Percentiles rank a stretch among this genome's conserved stretches.
phyloP scores from a whole-genome alignment of 202 grass and related monocot species.

The Hordeum pubiflorum region DNA sequence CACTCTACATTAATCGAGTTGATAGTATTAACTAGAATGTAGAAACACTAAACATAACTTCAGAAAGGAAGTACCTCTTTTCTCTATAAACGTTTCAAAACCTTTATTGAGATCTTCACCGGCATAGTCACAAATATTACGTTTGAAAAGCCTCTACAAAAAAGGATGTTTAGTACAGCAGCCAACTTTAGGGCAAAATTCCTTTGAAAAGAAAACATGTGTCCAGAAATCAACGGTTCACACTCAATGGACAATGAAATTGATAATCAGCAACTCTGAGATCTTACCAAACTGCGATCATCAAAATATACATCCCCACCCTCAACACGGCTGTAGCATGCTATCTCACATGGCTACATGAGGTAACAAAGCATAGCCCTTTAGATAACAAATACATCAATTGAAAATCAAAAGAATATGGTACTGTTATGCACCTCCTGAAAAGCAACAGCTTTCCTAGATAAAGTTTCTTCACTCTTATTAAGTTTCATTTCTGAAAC shows the following conservation, averaged over 20 bases:
- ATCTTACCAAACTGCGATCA: constrained; percentile 84
- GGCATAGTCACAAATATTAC: constrained; percentile 62
- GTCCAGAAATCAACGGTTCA: too few relatives aligned
- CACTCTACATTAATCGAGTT: not conserved
- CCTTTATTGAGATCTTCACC: constrained; percentile 89
- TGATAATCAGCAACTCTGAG: not conserved
- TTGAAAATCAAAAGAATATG: constrained; percentile 22
- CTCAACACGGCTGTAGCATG: constrained; percentile 76
- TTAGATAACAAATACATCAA: not conserved
- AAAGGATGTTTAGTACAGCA: constrained; percentile 30
- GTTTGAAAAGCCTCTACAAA: constrained; percentile 95
- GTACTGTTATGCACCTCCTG: constrained; percentile 62
- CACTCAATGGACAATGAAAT: not conserved
- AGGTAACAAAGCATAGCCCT: constrained; percentile 22
- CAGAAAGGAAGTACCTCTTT: constrained; percentile 60
- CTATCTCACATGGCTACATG: constrained; percentile 84
- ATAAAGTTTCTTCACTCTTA: constrained; percentile 97
- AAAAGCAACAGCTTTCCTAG: constrained; percentile 83
- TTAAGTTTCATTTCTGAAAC: constrained; percentile 98
- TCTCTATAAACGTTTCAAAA: constrained; percentile 81
- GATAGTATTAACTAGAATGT: constrained; percentile 12
- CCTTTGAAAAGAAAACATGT: not conserved
- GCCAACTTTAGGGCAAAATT: constrained; percentile 20
- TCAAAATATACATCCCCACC: constrained; percentile 84
- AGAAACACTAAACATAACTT: not conserved